A percentile compares a stretch with the other conserved stretches of the same genome.
phyloP scores from a whole-genome alignment of 2,329 filamentous ascomycete species.

The Hypoxylon sp. region DNA sequence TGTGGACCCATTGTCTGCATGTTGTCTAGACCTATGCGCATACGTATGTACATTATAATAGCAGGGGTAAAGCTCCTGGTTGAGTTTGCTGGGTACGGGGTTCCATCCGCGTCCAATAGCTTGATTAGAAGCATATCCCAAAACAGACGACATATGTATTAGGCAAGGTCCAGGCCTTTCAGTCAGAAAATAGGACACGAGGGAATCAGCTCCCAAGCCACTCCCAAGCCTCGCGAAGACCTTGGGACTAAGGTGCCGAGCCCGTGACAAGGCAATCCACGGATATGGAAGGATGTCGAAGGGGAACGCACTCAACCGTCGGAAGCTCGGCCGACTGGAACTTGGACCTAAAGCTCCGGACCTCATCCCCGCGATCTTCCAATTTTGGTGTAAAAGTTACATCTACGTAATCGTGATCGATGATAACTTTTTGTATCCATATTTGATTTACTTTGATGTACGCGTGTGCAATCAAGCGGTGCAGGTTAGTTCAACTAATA shows the following conservation, averaged over 20 bases:
- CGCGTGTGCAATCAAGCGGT: slow-evolving; percentile 6
- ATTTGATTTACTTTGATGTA: slow-evolving; percentile 12
- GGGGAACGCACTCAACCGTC: slow-evolving; percentile 11
- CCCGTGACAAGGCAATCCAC: slow-evolving; percentile 36
- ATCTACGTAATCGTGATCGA: slow-evolving; percentile 35
- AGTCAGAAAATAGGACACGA: slow-evolving; percentile 5
- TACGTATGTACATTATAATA: slow-evolving; percentile 6
- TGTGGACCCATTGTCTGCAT: slow-evolving; percentile 20
- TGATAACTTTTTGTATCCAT: slow-evolving; percentile 7
- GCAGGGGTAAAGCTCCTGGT: slow-evolving; percentile 35
- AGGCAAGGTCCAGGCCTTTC: slow-evolving; percentile 34
- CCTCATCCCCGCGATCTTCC: slow-evolving; percentile 19
- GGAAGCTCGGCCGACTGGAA: slow-evolving; percentile 35
- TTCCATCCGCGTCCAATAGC: slow-evolving; percentile 36
- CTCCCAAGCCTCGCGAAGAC: slow-evolving; percentile 21
- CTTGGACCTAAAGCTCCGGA: slow-evolving; percentile 39
- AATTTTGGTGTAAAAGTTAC: slow-evolving; percentile 24
- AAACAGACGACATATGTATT: slow-evolving; percentile 25
- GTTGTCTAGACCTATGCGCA: slow-evolving; percentile 14
- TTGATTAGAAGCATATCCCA: slow-evolving; percentile 15
- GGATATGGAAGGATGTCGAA: slow-evolving; percentile 32
- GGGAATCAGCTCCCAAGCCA: slow-evolving; percentile 15
- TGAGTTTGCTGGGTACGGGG: slow-evolving; percentile 36
- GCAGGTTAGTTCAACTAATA: not conserved
- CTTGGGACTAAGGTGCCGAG: slow-evolving; percentile 35